phyloP scores from a whole-genome alignment of 345 rosid species.

The Boechera retrofracta region DNA sequence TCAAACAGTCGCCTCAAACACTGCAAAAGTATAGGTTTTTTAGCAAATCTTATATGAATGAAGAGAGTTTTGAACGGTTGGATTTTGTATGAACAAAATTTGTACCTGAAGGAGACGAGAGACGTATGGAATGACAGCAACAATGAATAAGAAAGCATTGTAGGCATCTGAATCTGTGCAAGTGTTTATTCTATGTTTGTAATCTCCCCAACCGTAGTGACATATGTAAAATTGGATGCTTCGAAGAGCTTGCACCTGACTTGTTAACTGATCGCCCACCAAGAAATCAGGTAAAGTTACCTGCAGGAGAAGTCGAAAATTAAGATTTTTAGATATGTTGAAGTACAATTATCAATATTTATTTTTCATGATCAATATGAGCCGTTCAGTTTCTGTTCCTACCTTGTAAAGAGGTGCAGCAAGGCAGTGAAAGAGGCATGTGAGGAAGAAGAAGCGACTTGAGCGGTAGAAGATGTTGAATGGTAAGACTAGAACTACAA shows the following conservation, averaged over 20 bases:
- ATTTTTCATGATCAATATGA: background rate
- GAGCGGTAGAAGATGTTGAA: constrained; percentile 48
- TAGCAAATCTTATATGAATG: constrained; percentile 1
- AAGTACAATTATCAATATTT: background rate
- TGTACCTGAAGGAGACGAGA: constrained; percentile 66
- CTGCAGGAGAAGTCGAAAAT: constrained; percentile 42
- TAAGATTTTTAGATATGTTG: background rate
- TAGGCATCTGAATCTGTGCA: constrained; percentile 45
- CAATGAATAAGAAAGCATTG: constrained; percentile 57
- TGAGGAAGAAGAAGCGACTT: constrained; percentile 47
- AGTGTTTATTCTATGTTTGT: constrained; percentile 46
- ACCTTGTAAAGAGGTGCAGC: constrained; percentile 50
- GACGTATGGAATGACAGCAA: constrained; percentile 62
- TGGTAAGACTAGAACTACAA: constrained; percentile 38
- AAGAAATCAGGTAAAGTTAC: constrained; percentile 72
- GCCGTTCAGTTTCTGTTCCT: background rate
- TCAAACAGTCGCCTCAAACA: constrained; percentile 68
- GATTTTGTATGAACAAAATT: background rate
- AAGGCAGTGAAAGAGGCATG: constrained; percentile 45
- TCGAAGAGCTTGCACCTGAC: constrained; percentile 80
- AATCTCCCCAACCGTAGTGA: constrained; percentile 76
- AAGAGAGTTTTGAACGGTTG: background rate
- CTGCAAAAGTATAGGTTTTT: constrained; percentile 41
- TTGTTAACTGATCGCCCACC: constrained; percentile 71
- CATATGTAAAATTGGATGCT: constrained; percentile 75